Conservation (phyloP, 805 yeast species). For the Candida silvatica region DNA sequence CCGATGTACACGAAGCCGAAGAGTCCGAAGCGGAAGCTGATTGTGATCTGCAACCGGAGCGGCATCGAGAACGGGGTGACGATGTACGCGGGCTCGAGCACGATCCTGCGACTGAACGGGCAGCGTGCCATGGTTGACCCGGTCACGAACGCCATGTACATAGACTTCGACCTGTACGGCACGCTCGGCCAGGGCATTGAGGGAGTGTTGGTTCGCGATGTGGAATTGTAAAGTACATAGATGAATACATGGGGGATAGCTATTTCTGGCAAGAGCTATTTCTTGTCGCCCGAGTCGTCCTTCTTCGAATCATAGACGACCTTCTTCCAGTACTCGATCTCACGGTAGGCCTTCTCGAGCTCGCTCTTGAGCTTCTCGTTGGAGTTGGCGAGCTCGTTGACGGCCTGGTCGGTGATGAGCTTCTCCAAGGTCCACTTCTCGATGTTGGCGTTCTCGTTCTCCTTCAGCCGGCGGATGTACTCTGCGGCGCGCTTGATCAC, state of each 20-base stretch:
- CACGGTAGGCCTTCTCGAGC: slow-evolving; percentile 86
- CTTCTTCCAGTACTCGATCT: slow-evolving; percentile 76
- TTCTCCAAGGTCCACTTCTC: slow-evolving; percentile 96
- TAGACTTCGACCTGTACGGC: slow-evolving; percentile 46
- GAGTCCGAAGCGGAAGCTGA: slow-evolving; percentile 15
- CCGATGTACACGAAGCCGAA: slow-evolving; percentile 18
- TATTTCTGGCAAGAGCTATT: no score
- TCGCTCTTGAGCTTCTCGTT: slow-evolving; percentile 85
- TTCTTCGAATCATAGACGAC: slow-evolving; percentile 16
- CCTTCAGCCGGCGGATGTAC: slow-evolving; percentile 81
- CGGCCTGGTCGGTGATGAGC: slow-evolving; percentile 83
- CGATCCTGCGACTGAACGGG: slow-evolving; percentile 48
- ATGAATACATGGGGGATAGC: no score
- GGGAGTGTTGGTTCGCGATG: slow-evolving; percentile 55
- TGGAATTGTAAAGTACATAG: slow-evolving; percentile 26
- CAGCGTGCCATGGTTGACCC: slow-evolving; percentile 14
- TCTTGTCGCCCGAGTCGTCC: no score
- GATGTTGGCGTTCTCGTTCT: slow-evolving; percentile 78
- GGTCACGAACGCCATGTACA: slow-evolving; percentile 12
- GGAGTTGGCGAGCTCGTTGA: slow-evolving; percentile 72
- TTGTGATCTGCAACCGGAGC: slow-evolving; percentile 59
- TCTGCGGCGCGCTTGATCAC: slow-evolving; percentile 84
- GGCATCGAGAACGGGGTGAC: slow-evolving; percentile 68
- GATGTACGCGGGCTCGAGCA: slow-evolving; percentile 59
- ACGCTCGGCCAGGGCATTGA: slow-evolving; percentile 55